phyloP scores from a whole-genome alignment of 73 alveolate genomes.

The Tetrahymena thermophila region DNA sequence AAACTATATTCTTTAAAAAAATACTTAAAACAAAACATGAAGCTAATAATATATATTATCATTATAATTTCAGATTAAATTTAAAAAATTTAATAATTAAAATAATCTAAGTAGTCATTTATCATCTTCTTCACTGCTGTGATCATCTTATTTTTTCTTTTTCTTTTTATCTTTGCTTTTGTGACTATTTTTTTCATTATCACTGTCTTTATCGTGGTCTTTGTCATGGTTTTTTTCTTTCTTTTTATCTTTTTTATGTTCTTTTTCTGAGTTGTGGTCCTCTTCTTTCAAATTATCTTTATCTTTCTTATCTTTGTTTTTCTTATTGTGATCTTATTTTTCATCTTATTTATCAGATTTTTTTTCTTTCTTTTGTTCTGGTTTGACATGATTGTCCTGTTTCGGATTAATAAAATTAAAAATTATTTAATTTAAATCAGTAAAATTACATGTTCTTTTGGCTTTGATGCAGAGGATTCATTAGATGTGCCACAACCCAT shows the following conservation, averaged over 20 bases:
- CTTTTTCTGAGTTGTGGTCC: not conserved
- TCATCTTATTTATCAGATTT: not conserved
- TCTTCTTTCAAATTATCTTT: not conserved
- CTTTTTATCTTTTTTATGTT: not conserved
- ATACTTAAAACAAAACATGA: no score
- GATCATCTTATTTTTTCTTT: not conserved
- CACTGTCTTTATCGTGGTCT: not conserved
- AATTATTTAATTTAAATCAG: no score
- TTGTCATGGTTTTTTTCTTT: not conserved
- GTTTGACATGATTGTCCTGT: not conserved
- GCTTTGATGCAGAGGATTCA: not conserved
- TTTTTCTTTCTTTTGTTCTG: not conserved
- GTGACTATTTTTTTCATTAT: not conserved
- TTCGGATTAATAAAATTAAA: no score
- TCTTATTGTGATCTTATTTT: not conserved
- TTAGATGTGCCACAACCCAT: not conserved
- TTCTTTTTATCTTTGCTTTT: not conserved
- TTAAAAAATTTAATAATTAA: no score
- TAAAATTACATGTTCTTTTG: no score
- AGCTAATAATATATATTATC: no score
- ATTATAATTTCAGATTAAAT: no score
- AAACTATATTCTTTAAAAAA: no score
- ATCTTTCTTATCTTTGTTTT: not conserved
- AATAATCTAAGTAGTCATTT: not conserved
- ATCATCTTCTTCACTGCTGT: not conserved